Base-by-base conservation (phyloP, 2,329 filamentous ascomycete genomes). In the Fusarium staphyleae region DNA sequence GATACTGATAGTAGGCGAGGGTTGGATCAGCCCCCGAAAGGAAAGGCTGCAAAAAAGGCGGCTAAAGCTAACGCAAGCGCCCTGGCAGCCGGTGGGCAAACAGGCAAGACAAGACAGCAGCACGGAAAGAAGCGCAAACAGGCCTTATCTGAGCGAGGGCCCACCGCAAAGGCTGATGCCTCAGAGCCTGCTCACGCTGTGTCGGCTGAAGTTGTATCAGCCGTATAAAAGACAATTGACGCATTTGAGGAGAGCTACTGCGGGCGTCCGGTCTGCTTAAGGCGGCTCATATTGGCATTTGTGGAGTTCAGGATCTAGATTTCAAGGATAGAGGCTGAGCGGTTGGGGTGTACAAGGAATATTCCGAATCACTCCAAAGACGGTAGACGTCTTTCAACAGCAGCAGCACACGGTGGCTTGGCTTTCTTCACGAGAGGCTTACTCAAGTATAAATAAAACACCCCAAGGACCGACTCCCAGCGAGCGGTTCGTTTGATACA, bases 1-100 rank as follows among this genome's bases (percentile, higher is more conserved):
- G 81, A 84, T 6, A 78, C 87, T 4, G 93, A 97, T 68, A 71
- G 79, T 47, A 77, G 80, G 26, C 74, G 91, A 12, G 84, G 82
- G 13, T 77, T 91, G 48, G 80, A 83, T 50, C 77, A 79, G 8
- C 80, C 83, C 40, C 74, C 37, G 15, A 60, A 73, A 13, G 70
- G 69, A 34, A 72, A 72, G 61, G 73, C 72, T 18, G 62, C 63
- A n/a, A 72, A 70, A 45, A 72, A 71, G 63, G 73, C 55, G 7
- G 60, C 66, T 4, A 72, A 67, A 50, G 55, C 63, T 22, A 75
- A 74, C 39, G 63, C 71, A 16, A 77, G 72, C 29, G 80, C 80
- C 1, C 61, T 80, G 40, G 80, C 75, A n/a, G 80, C 80, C 1
- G 77, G 77, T 9, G 78, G 78, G 2, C 74, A 78, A 43, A 76